Evolutionary conservation across 306 rosid genomes (phyloP).

Genomic region (Neltuma alba): DNA sequence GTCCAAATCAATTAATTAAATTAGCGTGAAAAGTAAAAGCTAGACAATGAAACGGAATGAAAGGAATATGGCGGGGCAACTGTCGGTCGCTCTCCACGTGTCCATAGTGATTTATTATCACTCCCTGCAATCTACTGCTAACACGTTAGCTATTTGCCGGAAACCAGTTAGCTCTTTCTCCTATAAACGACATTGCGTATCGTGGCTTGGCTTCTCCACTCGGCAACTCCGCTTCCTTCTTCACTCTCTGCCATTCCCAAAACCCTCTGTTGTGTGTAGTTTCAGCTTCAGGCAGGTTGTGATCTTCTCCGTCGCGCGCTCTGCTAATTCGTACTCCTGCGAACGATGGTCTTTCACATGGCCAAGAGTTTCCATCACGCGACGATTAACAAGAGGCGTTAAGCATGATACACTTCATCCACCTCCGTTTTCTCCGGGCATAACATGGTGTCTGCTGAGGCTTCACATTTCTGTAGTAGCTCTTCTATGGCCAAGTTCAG

Average conservation of each 20-base stretch:
- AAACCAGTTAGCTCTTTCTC: neutral
- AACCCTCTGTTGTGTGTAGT: neutral
- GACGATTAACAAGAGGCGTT: neutral
- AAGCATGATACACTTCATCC: neutral
- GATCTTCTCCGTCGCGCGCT: neutral
- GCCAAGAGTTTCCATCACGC: neutral
- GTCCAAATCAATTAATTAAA: neutral
- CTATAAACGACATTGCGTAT: conserved; percentile 34
- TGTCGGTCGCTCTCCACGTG: conserved; percentile 38
- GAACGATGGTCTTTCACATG: conserved; percentile 4
- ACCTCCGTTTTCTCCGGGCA: neutral
- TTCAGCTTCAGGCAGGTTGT: conserved; percentile 2
- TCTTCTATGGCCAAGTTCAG: conserved; percentile 54
- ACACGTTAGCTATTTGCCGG: neutral
- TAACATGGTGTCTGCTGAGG: conserved; percentile 56
- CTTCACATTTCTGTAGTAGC: conserved; percentile 2
- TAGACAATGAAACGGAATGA: neutral
- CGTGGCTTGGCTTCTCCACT: neutral
- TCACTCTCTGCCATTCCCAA: neutral
- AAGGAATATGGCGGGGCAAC: conserved; percentile 18
- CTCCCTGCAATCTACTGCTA: neutral
- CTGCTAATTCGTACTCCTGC: conserved; percentile 14
- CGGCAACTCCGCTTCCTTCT: neutral
- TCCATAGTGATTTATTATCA: neutral
- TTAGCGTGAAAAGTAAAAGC: neutral